phyloP scores from a whole-genome alignment of 2,329 filamentous ascomycete species.

The Teratosphaeria destructans region DNA sequence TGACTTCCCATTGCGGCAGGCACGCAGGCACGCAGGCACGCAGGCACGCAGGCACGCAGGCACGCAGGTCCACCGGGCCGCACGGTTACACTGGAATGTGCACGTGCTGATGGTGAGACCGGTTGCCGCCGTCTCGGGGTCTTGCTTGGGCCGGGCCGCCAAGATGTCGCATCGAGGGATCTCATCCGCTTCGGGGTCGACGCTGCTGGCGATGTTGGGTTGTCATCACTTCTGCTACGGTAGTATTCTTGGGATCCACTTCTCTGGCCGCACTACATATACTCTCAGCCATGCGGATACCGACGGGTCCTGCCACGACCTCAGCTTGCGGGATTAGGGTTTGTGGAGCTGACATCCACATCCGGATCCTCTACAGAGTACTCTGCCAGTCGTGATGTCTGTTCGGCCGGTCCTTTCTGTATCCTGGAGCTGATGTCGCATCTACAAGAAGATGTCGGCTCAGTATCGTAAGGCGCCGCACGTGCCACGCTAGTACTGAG shows the following conservation, averaged over 20 bases:
- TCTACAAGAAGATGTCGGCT: neutral
- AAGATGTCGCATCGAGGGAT: neutral
- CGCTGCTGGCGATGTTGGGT: neutral
- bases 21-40: neutral
- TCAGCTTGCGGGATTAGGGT: neutral
- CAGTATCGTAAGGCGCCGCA: neutral
- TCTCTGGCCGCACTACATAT: neutral
- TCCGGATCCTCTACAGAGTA: neutral
- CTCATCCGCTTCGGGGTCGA: neutral
- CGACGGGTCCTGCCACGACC: neutral
- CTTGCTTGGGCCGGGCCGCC: neutral
- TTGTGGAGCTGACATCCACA: neutral
- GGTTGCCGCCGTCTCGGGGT: neutral
- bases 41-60: neutral
- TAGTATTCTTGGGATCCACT: neutral
- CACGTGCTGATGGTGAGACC: neutral
- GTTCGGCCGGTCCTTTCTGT: neutral
- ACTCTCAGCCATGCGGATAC: neutral
- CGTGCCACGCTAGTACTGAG: neutral
- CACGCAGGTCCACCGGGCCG: neutral
- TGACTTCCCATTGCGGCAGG: constrained; percentile 43
- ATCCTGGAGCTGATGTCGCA: neutral
- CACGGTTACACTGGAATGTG: neutral
- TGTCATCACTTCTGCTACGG: neutral
- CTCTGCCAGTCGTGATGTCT: neutral